phyloP scores from a whole-genome alignment of 2,329 filamentous ascomycete species.

The Fusarium sp. region DNA sequence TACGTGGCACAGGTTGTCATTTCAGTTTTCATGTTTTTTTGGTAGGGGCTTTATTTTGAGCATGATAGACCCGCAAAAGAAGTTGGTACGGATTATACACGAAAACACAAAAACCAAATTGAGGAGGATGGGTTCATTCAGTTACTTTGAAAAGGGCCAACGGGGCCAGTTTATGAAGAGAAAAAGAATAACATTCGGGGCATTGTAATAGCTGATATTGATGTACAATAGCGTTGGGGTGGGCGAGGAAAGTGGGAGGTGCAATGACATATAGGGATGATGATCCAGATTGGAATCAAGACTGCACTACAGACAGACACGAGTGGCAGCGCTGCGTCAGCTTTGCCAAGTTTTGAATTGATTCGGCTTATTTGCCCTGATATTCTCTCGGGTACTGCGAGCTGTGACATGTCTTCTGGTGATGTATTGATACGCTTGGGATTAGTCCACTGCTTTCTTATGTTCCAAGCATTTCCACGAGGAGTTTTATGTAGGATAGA shows the following conservation, averaged over 20 bases:
- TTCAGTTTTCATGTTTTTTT: slow-evolving; percentile 45
- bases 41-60: slow-evolving; percentile 36
- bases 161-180: slow-evolving; percentile 20
- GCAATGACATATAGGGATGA: slow-evolving; percentile 47
- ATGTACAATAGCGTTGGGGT: slow-evolving; percentile 48
- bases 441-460: no score
- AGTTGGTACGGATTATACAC: slow-evolving; percentile 34
- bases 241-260: slow-evolving; percentile 25
- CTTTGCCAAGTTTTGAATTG: slow-evolving; percentile 46
- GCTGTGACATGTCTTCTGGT: slow-evolving; percentile 11
- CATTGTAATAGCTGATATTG: slow-evolving; percentile 49
- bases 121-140: slow-evolving; percentile 14
- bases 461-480: background rate
- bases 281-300: slow-evolving; percentile 50
- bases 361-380: slow-evolving; percentile 43
- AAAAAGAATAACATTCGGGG: slow-evolving; percentile 25
- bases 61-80: slow-evolving; percentile 52
- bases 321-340: slow-evolving; percentile 24
- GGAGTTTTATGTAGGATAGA: background rate
- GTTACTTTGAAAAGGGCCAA: slow-evolving; percentile 21
- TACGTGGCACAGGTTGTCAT: slow-evolving; percentile 54
- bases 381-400: slow-evolving; percentile 29
- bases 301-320: slow-evolving; percentile 31
- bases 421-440: background rate
- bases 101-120: slow-evolving; percentile 39